Evolutionary conservation across 495 filamentous ascomycete genomes (phyloP).

Genomic region (Penicillium coprophilum): DNA sequence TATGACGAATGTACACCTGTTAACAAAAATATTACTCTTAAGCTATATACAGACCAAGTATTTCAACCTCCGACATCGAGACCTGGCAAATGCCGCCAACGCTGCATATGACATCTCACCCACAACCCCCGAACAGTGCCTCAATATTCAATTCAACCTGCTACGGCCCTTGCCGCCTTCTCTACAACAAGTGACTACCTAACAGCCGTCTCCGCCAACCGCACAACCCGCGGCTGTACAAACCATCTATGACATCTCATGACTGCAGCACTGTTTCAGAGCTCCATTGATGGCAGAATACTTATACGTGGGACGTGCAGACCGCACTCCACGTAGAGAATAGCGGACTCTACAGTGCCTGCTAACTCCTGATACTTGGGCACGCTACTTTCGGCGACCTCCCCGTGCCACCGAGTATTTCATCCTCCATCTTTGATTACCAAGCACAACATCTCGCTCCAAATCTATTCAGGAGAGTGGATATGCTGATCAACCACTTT

Average conservation of each 20-base stretch:
- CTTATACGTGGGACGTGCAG: slow-evolving; percentile 43
- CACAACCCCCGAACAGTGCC: slow-evolving; percentile 17
- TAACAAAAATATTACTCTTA: no score
- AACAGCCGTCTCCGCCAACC: slow-evolving; percentile 13
- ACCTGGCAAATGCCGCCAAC: slow-evolving; percentile 14
- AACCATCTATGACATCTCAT: slow-evolving; percentile 41
- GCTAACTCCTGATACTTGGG: slow-evolving; percentile 33
- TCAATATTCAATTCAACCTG: slow-evolving; percentile 42
- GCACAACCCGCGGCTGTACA: slow-evolving; percentile 26
- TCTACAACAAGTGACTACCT: slow-evolving; percentile 39
- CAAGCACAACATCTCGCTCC: slow-evolving; percentile 35
- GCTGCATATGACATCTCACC: slow-evolving; percentile 28
- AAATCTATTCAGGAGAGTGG: slow-evolving; percentile 43
- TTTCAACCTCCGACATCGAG: slow-evolving; percentile 29
- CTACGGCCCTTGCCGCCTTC: slow-evolving; percentile 39
- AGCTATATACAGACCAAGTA: no score
- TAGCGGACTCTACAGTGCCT: slow-evolving; percentile 28
- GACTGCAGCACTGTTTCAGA: slow-evolving; percentile 33
- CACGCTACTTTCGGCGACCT: slow-evolving; percentile 21
- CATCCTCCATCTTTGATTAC: slow-evolving; percentile 36
- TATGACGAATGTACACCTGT: no score
- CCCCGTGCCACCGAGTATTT: slow-evolving; percentile 29
- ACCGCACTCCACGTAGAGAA: slow-evolving; percentile 32
- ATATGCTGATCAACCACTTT: slow-evolving; percentile 43
- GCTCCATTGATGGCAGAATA: slow-evolving; percentile 28